Percentiles rank a stretch among this genome's conserved stretches.
phyloP scores from a whole-genome alignment of 176 grass and related monocot species.

The Oryza brachyantha region DNA sequence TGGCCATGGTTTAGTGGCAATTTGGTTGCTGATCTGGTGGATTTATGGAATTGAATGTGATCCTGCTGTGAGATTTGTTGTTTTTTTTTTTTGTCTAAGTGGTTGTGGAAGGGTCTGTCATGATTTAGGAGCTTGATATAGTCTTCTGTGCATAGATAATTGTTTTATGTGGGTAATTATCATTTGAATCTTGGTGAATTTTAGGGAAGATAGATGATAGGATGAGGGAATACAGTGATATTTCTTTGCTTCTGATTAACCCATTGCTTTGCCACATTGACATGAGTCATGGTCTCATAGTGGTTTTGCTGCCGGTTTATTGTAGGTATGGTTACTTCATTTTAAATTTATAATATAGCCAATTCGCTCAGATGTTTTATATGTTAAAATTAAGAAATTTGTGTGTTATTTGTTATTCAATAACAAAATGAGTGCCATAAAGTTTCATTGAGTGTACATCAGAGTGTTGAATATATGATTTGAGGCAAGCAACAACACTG shows the following conservation, averaged over 20 bases:
- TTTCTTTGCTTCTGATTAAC: neutral
- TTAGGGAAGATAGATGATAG: neutral
- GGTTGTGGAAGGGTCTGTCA: neutral
- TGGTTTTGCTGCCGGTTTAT: neutral
- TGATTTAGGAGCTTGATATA: neutral
- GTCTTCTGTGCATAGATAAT: neutral
- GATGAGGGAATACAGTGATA: neutral
- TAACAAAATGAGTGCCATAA: neutral
- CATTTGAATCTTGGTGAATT: neutral
- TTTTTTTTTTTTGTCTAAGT: neutral
- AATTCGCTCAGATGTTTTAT: neutral
- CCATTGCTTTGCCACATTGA: neutral
- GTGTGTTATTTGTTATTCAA: neutral
- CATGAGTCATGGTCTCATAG: neutral
- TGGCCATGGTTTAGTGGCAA: conserved; percentile 11
- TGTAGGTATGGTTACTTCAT: neutral
- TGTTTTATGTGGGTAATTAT: neutral
- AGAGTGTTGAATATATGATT: neutral
- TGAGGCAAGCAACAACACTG: neutral
- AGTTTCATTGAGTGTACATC: neutral
- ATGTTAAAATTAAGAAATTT: neutral
- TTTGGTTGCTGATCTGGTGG: conserved; percentile 5
- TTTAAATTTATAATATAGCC: neutral
- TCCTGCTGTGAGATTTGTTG: neutral
- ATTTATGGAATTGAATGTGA: neutral